Conservation (phyloP, 331 rosid genomes). For the Malus hybrid region DNA sequence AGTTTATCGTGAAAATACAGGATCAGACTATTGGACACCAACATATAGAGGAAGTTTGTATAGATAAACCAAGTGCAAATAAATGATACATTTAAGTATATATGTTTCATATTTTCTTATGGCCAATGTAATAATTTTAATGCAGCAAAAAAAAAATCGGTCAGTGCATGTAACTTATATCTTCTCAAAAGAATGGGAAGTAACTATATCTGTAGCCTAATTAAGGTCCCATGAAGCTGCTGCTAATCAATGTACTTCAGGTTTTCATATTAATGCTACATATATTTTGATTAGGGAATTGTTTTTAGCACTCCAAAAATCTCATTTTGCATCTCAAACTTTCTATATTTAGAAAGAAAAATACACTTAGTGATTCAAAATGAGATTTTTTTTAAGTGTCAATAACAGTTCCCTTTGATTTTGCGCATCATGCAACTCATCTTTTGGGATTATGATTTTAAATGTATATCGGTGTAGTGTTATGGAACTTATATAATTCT, state of each 20-base stretch:
- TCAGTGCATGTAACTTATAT: background rate
- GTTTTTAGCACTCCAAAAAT: no score
- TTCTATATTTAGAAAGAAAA: no score
- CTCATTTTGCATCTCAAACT: no score
- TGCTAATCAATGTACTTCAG: no score
- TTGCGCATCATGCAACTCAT: background rate
- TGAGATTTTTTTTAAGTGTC: no score
- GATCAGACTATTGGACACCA: constrained; percentile 92
- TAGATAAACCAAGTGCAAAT: constrained; percentile 22
- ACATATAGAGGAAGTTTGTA: constrained; percentile 83
- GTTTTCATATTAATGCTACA: no score
- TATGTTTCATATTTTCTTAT: background rate
- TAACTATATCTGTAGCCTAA: background rate
- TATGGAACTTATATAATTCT: background rate
- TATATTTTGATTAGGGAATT: no score
- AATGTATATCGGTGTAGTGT: background rate
- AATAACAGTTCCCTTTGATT: no score
- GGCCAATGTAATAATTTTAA: background rate
- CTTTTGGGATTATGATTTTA: background rate
- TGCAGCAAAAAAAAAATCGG: background rate
- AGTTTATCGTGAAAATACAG: constrained; percentile 68
- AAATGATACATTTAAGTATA: background rate
- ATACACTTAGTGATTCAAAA: no score
- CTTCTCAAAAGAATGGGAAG: no score
- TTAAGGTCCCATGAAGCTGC: background rate